Evolutionary conservation across 345 rosid species (phyloP), one percentile per base, ranked within the genome.

Genomic region (Lepidium africanum): DNA sequence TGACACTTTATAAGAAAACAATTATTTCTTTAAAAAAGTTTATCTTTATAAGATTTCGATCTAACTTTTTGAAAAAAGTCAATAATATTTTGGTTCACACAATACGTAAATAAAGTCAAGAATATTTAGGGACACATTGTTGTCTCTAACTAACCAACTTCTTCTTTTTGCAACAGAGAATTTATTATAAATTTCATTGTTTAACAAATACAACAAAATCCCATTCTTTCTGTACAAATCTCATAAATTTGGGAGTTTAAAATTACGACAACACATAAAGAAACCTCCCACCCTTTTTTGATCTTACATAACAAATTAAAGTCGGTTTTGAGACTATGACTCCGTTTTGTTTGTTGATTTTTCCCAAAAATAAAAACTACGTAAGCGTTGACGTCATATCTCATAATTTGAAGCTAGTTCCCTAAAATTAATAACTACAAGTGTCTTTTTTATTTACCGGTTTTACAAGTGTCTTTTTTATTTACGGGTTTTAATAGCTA

Each of bases 71-170:
- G 33, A 30, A 30, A 21, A 37, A 72, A 57, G 71, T 47, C 71
- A 48, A 64, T 13, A 46, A 12, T 10, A 2, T 1, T 17, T 33
- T 57, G 51, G 77, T 73, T 73, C 67, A 59, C 40, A 65, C 67
- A 50, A 47, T 48, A 55, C 39, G 15, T 63, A 54, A 6, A 15
- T 49, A 63, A 65, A 73, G 77, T 73, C 72, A 58, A 49, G 11
- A 35, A 6, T 1, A 0, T 58, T 73, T 73, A 73, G 72, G 72
- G 59, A 73, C 17, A 73, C 59, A 49, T 73, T 49, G 1, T 50
- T 73, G 49, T 73, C 71, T 73, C 48, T 25, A 54, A 69, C 58
- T 33, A 52, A 73, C 72, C 61, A 73, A 58, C 47, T 58, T 58
- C 33, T 72, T 49, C 2, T 17, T 73, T 33, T 66, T 41, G 61